phyloP scores from a whole-genome alignment of 2,329 filamentous ascomycete genomes.

The Nothopassalora personata region DNA sequence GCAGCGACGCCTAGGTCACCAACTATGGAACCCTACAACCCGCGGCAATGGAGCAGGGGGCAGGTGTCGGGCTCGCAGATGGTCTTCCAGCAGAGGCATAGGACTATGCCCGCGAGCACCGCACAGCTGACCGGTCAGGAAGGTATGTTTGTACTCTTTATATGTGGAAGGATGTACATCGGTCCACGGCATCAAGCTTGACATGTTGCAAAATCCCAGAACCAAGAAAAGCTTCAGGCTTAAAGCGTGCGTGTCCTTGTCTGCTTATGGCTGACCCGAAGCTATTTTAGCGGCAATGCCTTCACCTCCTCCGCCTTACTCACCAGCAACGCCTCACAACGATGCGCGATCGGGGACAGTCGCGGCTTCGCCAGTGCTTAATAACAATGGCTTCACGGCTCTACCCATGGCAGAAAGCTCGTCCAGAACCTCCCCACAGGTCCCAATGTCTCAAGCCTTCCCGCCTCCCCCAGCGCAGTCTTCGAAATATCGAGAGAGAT shows the following conservation, averaged over 20 bases:
- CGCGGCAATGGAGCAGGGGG: constrained; percentile 44
- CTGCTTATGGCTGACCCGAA: constrained; percentile 9
- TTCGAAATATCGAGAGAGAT: constrained; percentile 36
- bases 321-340: constrained; percentile 39
- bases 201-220: not conserved
- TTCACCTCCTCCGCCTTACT: constrained; percentile 47
- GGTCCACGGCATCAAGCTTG: not conserved
- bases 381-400: constrained; percentile 33
- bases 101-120: constrained; percentile 29
- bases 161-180: constrained; percentile 3
- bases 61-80: constrained; percentile 36
- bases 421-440: constrained; percentile 29
- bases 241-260: constrained; percentile 5
- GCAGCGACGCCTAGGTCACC: constrained; percentile 25
- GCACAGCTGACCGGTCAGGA: constrained; percentile 45
- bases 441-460: constrained; percentile 28
- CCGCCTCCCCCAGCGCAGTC: constrained; percentile 33
- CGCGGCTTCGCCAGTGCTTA: constrained; percentile 35
- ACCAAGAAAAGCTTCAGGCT: not conserved
- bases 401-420: constrained; percentile 30
- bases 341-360: constrained; percentile 27
- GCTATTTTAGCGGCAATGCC: constrained; percentile 42
- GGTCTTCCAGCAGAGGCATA: constrained; percentile 29
- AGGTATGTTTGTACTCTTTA: constrained; percentile 33
- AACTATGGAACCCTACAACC: constrained; percentile 42